Base-by-base conservation (phyloP, 139 green algal genomes). In the Tetradesmus lagerheimii region DNA sequence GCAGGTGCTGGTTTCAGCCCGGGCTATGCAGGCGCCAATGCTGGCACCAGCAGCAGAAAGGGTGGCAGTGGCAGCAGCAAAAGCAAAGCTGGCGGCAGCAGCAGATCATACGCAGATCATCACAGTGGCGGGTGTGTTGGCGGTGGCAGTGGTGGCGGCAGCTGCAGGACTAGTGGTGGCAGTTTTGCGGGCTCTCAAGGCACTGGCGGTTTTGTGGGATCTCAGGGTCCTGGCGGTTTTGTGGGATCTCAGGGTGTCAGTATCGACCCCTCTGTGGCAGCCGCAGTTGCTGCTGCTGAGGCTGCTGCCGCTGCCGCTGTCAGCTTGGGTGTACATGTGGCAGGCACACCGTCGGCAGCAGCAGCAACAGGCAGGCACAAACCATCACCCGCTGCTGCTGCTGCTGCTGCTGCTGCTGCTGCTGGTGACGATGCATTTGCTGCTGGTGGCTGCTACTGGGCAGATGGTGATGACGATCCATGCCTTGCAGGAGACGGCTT, bases 381-480 rank as follows among this genome's bases (percentile, higher is more conserved):
- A 31, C 23, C 23, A 31, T 71, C 57, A 71, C 25, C 16, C 57
- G 76, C 76, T 47, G 38, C 76, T 67, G 76, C 76, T 47, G 38
- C 76, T 67, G 41, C 78, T 84, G 39, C 41, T 84, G 45, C 80
- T 67, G 78, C 78, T 71, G 80, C 45, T 85, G 80, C 45, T 85
- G 80, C 45, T 47, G 80, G 1, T 45, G 45, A 29, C 67, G 79
- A 23, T 53, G 4, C 4, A 4, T 34, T 47, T 27, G 34, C 15
- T 86, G 57, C 15, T 86, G 57, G 57, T n/a, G 57, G 57, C 23
- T 31, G 57, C 57, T 71, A 31, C 57, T 71, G 57, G 57, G 57
- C 57, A 31, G 57, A 62, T 11, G 41, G 45, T 31, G 80, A 86
- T 50, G 80, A 86, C 35, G 80, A 86, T 85, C 80, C 80, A n/a